Evolutionary conservation across 441 rosid genomes (phyloP).

Genomic region (Populus hybrid): DNA sequence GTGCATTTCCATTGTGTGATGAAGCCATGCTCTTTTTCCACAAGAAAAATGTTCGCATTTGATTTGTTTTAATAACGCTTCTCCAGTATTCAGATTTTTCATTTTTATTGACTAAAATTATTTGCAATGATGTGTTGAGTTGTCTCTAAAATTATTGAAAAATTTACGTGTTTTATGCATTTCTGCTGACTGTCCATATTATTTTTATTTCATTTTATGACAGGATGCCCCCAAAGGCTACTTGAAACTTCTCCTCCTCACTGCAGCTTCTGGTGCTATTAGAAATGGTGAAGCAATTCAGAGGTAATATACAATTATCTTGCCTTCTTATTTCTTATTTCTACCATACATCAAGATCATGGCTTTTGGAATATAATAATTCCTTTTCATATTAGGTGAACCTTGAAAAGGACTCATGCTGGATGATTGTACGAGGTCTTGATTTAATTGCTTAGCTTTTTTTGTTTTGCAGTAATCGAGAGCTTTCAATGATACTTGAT

Average conservation of each 20-base stretch:
- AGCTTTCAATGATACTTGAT: conserved; percentile 98
- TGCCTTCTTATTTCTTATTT: background rate
- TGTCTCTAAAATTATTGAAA: background rate
- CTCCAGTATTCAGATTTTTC: background rate
- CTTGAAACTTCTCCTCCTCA: conserved; percentile 93
- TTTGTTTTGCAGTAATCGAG: conserved; percentile 77
- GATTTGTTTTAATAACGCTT: background rate
- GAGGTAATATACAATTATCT: conserved; percentile 45
- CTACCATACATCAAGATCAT: background rate
- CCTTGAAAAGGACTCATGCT: background rate
- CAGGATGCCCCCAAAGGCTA: conserved; percentile 95
- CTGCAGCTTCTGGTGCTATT: conserved; percentile 84
- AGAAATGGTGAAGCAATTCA: conserved; percentile 90
- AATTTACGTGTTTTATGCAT: background rate
- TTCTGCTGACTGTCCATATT: background rate
- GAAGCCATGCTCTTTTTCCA: background rate
- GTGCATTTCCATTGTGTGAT: background rate
- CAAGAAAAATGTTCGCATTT: too few relatives aligned
- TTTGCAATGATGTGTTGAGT: background rate
- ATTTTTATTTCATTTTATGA: conserved; percentile 3
- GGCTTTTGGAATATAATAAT: background rate
- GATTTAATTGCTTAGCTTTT: conserved; percentile 10
- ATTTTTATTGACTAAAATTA: background rate
- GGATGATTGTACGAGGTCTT: too few relatives aligned
- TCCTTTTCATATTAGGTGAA: background rate